A percentile compares a stretch with the other conserved stretches of the same genome.
Evolutionary conservation across 805 yeast species (phyloP).

Genomic region (Wickerhamomyces queroliae): DNA sequence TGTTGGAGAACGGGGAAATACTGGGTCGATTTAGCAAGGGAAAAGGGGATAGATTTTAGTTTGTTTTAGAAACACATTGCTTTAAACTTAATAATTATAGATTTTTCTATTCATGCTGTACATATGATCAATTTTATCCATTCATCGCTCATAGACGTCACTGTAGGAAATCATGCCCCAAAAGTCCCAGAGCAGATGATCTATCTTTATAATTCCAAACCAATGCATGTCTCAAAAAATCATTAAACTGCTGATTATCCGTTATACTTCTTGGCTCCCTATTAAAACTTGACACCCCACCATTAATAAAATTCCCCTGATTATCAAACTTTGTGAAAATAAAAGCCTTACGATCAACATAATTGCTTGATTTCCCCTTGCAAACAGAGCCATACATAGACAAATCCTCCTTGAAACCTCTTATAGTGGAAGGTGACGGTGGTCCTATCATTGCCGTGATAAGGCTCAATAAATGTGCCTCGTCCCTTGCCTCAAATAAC

Average conservation of each 20-base stretch:
- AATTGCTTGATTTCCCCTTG: slow-evolving; percentile 28
- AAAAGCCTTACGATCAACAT: slow-evolving; percentile 24
- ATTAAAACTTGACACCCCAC: no score
- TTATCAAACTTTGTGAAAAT: slow-evolving; percentile 30
- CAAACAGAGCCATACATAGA: slow-evolving; percentile 14
- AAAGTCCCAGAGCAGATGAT: slow-evolving; percentile 44
- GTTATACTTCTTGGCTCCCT: no score
- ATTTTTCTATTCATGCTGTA: not conserved
- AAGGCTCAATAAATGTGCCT: slow-evolving; percentile 69
- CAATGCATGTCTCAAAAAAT: slow-evolving; percentile 24
- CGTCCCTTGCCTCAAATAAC: slow-evolving; percentile 77
- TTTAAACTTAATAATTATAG: no score
- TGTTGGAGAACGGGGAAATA: slow-evolving; percentile 50
- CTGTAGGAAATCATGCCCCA: slow-evolving; percentile 47
- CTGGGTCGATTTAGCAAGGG: slow-evolving; percentile 45
- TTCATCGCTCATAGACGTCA: not conserved
- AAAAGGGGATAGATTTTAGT: slow-evolving; percentile 38
- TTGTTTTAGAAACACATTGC: no score
- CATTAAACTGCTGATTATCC: slow-evolving; percentile 17
- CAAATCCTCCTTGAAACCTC: slow-evolving; percentile 30
- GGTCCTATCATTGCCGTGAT: slow-evolving; percentile 83
- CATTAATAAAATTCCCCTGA: not conserved
- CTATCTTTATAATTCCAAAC: slow-evolving; percentile 47
- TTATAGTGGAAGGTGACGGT: slow-evolving; percentile 44
- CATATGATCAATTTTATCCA: not conserved